These are phyloP conservation scores for Aspergillus cejpii DNA, from an alignment of 2,329 filamentous ascomycete genomes.

Conservation along the genomic window DNA sequence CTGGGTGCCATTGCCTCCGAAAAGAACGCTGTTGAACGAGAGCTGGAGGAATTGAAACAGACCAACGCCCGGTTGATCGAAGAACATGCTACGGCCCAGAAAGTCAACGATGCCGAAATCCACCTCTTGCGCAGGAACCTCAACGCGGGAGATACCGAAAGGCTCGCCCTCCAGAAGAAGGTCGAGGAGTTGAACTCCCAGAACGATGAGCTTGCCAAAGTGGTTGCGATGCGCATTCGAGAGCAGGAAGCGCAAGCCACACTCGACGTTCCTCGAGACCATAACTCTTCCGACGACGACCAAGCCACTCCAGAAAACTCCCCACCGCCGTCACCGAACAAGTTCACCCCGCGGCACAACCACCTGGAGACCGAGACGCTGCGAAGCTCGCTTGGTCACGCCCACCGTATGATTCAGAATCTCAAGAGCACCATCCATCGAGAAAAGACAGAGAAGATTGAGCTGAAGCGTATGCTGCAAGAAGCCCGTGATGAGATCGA, in stretches of 20 bases:
- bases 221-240: conserved; percentile 67
- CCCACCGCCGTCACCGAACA: conserved; percentile 81
- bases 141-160: conserved; percentile 70
- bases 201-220: conserved; percentile 84
- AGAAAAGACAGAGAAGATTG: conserved; percentile 97
- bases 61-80: conserved; percentile 71
- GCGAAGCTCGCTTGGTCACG: conserved; percentile 87
- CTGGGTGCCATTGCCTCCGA: conserved; percentile 65
- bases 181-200: conserved; percentile 81
- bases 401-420: conserved; percentile 93
- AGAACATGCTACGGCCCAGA: conserved; percentile 68
- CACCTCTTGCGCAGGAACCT: conserved; percentile 75
- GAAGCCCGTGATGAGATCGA: conserved; percentile 90
- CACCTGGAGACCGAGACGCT: conserved; percentile 93
- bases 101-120: conserved; percentile 83
- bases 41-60: conserved; percentile 83
- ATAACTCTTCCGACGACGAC: conserved; percentile 59
- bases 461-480: conserved; percentile 89
- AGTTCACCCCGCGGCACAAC: conserved; percentile 82
- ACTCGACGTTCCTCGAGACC: conserved; percentile 55
- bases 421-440: conserved; percentile 91
- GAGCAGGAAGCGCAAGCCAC: conserved; percentile 57
- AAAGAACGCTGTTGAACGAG: conserved; percentile 70
- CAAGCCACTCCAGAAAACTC: conserved; percentile 79
- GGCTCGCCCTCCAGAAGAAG: conserved; percentile 69